Evolutionary conservation across 2,329 filamentous ascomycete genomes (phyloP).

Genomic region (Neurospora sp.): DNA sequence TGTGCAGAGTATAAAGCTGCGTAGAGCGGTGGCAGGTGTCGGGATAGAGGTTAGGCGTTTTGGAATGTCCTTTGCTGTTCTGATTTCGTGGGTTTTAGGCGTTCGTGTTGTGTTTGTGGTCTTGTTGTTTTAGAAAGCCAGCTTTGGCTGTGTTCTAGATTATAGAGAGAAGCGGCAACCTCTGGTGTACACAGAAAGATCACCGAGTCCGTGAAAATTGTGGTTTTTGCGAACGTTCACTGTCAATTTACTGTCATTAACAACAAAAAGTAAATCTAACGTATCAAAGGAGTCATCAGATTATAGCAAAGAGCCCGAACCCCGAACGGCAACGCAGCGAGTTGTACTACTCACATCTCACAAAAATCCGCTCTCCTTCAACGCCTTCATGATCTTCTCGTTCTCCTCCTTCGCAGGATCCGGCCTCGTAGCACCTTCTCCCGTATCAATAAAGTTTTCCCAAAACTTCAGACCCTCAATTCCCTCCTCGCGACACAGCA

Average conservation of each 20-base stretch:
- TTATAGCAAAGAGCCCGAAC: background rate
- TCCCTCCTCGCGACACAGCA: constrained; percentile 81
- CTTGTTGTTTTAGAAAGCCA: background rate
- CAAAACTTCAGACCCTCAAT: constrained; percentile 89
- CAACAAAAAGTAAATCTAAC: background rate
- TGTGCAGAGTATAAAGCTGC: background rate
- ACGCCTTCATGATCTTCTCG: constrained; percentile 32
- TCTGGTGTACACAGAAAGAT: background rate
- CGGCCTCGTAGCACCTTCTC: constrained; percentile 25
- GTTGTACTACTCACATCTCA: constrained; percentile 10
- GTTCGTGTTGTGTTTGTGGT: background rate
- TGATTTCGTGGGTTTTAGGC: background rate
- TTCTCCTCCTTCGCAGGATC: constrained; percentile 25
- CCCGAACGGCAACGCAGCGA: background rate
- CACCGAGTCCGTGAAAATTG: background rate
- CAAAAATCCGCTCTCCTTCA: constrained; percentile 34
- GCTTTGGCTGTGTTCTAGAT: background rate
- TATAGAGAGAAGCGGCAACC: background rate
- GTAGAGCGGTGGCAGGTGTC: background rate
- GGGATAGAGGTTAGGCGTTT: background rate
- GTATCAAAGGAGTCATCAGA: background rate
- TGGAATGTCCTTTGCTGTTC: background rate
- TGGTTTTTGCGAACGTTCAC: background rate
- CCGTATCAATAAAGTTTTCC: constrained; percentile 62
- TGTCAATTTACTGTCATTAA: background rate